phyloP scores from a whole-genome alignment of 192 early-diverging fungal genomes.

The Entomortierella beljakovae region DNA sequence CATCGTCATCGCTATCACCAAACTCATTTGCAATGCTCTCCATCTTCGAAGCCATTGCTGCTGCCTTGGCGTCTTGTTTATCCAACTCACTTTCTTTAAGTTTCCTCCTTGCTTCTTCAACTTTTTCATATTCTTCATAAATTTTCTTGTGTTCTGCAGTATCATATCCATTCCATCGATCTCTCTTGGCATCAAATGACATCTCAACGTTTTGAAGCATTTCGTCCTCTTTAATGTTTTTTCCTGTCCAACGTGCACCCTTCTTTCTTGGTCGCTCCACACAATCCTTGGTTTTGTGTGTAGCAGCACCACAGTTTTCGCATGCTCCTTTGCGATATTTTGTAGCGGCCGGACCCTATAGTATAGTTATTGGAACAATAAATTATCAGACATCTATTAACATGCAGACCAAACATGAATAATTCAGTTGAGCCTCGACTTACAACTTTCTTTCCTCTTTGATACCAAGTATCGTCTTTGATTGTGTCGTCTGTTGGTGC shows the following conservation, averaged over 20 bases:
- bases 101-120: conserved; percentile 89
- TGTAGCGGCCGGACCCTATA: conserved; percentile 80
- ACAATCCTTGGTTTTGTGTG: conserved; percentile 95
- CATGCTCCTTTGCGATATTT: conserved; percentile 97
- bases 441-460: conserved; percentile 76
- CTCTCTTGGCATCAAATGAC: conserved; percentile 95
- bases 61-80: conserved; percentile 66
- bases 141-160: conserved; percentile 83
- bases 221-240: conserved; percentile 86
- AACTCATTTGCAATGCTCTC: conserved; percentile 60
- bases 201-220: conserved; percentile 78
- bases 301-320: conserved; percentile 97
- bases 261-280: conserved; percentile 90
- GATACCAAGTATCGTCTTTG: conserved; percentile 79
- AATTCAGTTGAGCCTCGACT: conserved; percentile 6
- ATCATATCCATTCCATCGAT: conserved; percentile 99
- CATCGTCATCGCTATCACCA: conserved; percentile 81
- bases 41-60: conserved; percentile 63
- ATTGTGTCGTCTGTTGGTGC: conserved; percentile 47
- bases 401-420: not conserved
- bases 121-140: conserved; percentile 90
- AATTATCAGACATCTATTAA: not conserved
- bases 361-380: not conserved
- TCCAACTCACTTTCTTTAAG: conserved; percentile 82
- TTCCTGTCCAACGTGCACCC: conserved; percentile 90